These are phyloP conservation scores for Pseudopediastrum boryanum DNA, from an alignment of 139 green algal genomes.

Conservation along the genomic window DNA sequence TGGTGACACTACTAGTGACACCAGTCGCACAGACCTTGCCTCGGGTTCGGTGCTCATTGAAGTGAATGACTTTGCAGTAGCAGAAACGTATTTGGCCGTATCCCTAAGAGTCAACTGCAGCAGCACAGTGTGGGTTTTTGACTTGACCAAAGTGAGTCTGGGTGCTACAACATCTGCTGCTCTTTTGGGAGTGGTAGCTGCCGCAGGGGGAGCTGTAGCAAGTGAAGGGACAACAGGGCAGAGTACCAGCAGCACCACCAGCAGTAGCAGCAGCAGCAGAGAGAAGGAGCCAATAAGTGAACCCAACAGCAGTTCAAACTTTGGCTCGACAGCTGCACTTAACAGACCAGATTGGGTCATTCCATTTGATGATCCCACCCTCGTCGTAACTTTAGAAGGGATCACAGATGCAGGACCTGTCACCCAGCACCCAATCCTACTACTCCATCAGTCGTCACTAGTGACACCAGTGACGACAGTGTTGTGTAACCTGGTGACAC, in stretches of 20 bases:
- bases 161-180: too few species aligned
- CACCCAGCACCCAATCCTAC: too few species aligned
- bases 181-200: neutral
- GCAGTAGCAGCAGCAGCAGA: conserved; percentile 7
- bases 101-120: neutral
- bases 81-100: neutral
- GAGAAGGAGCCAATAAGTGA: neutral
- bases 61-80: neutral
- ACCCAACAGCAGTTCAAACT: neutral
- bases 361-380: conserved; percentile 18
- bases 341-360: neutral
- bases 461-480: too few species aligned
- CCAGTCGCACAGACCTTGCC: too few species aligned
- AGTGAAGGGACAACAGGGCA: neutral
- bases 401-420: too few species aligned
- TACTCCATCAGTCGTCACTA: too few species aligned
- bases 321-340: neutral
- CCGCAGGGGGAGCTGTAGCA: neutral
- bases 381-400: neutral
- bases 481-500: too few species aligned
- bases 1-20: too few species aligned
- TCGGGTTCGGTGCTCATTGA: neutral
- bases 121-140: neutral
- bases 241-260: neutral
- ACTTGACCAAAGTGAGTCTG: too few species aligned